Percentiles rank a stretch among this genome's conserved stretches.
Conservation (phyloP, 108 stramenopile genomes). For the Nitzschia sp. region DNA sequence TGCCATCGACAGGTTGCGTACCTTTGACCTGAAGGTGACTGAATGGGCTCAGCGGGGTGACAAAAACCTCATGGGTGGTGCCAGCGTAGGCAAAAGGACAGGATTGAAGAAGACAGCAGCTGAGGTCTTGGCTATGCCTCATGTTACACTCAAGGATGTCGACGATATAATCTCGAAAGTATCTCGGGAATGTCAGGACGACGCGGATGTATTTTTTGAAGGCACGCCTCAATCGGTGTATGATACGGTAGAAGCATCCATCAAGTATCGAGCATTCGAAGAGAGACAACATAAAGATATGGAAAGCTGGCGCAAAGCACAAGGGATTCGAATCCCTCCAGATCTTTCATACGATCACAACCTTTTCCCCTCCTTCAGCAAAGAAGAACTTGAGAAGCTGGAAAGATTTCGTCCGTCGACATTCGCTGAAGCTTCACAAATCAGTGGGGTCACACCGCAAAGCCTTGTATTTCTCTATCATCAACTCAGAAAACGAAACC, state of each 20-base stretch:
- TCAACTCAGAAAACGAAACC: constrained; percentile 73
- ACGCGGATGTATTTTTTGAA: constrained; percentile 12
- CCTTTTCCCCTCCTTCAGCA: constrained; percentile 83
- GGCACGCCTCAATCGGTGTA: constrained; percentile 62
- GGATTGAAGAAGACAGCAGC: constrained; percentile 85
- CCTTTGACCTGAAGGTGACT: constrained; percentile 71
- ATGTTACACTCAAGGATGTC: constrained; percentile 75
- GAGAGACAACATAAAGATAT: constrained; percentile 90
- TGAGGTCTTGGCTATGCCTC: constrained; percentile 86
- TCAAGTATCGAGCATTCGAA: constrained; percentile 90
- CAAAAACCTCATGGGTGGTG: constrained; percentile 75
- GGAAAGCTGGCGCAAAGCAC: constrained; percentile 88
- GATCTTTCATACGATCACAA: constrained; percentile 76
- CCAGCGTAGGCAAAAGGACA: constrained; percentile 49
- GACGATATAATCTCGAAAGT: constrained; percentile 75
- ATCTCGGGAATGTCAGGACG: constrained; percentile 16
- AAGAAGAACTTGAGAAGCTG: constrained; percentile 90
- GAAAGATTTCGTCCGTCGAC: constrained; percentile 68
- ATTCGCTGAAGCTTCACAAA: constrained; percentile 91
- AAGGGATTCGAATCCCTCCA: constrained; percentile 87
- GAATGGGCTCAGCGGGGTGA: constrained; percentile 83
- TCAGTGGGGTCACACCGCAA: constrained; percentile 93
- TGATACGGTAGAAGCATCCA: constrained; percentile 91
- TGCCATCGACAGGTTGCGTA: constrained; percentile 53
- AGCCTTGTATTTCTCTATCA: constrained; percentile 92